Percentiles rank a stretch among this genome's conserved stretches.
Evolutionary conservation across 1,284 basidiomycete species (phyloP).

Genomic region (Serendipita sp.): DNA sequence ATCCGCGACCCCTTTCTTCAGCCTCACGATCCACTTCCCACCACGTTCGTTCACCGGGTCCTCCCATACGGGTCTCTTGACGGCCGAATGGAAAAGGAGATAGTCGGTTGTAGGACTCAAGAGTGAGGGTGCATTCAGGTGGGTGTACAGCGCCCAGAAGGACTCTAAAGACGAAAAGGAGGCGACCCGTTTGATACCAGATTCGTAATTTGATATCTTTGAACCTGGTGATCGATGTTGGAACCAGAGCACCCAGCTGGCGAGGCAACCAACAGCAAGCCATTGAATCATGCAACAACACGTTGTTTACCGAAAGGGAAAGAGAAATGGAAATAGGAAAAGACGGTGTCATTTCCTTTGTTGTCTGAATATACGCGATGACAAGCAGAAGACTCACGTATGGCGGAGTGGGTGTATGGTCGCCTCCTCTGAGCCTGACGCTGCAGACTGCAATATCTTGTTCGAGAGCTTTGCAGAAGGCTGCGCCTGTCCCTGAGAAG

Average conservation of each 20-base stretch:
- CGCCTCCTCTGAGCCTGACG: background rate
- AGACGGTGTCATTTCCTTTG: too few species aligned
- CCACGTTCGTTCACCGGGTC: constrained; percentile 75
- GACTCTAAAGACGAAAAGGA: constrained; percentile 70
- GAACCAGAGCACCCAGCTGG: constrained; percentile 76
- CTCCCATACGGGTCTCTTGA: constrained; percentile 80
- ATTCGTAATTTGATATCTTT: constrained; percentile 68
- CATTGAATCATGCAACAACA: too few species aligned
- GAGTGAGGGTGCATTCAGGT: constrained; percentile 57
- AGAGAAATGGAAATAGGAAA: too few species aligned
- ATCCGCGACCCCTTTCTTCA: constrained; percentile 69
- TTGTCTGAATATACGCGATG: too few species aligned
- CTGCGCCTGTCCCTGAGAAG: background rate
- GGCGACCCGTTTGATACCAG: constrained; percentile 73
- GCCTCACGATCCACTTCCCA: constrained; percentile 84
- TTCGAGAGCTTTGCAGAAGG: background rate
- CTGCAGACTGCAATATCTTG: constrained; percentile 3
- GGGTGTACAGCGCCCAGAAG: constrained; percentile 73
- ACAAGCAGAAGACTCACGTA: constrained; percentile 47
- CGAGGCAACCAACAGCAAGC: too few species aligned
- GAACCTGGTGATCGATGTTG: constrained; percentile 68
- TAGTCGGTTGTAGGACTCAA: constrained; percentile 71
- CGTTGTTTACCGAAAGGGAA: too few species aligned
- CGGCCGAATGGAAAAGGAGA: constrained; percentile 67
- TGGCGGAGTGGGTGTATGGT: constrained; percentile 58